Percentiles rank a stretch among this genome's conserved stretches.
phyloP scores from a whole-genome alignment of 495 filamentous ascomycete genomes.

The Penicillium dipodomyicola region DNA sequence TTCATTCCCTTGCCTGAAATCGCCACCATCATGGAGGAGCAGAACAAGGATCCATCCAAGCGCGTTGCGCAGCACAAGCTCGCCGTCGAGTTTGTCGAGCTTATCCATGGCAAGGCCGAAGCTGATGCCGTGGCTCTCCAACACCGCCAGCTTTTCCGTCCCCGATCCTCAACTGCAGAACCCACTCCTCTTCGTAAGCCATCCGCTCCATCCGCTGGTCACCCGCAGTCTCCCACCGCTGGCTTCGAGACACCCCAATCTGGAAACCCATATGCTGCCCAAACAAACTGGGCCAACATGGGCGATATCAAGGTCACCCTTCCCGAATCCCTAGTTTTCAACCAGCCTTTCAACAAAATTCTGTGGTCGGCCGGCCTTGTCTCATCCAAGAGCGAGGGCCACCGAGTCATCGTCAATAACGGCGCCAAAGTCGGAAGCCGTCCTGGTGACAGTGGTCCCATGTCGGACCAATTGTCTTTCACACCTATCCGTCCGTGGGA shows the following conservation, averaged over 20 bases:
- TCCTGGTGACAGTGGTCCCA: slow-evolving; percentile 51
- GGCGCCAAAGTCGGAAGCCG: slow-evolving; percentile 66
- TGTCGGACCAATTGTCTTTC: slow-evolving; percentile 61
- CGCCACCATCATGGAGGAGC: slow-evolving; percentile 59
- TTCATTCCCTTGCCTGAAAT: slow-evolving; percentile 74
- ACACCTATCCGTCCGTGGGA: slow-evolving; percentile 59
- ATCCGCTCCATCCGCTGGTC: slow-evolving; percentile 17
- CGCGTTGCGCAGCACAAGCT: slow-evolving; percentile 78
- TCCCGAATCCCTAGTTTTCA: slow-evolving; percentile 60
- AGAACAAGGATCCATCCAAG: slow-evolving; percentile 61
- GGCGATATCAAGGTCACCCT: slow-evolving; percentile 56
- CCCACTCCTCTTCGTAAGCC: slow-evolving; percentile 41
- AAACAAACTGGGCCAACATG: slow-evolving; percentile 49
- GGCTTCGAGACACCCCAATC: slow-evolving; percentile 36
- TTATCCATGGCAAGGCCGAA: slow-evolving; percentile 67
- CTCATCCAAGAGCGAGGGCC: slow-evolving; percentile 61
- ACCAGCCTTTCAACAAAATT: slow-evolving; percentile 60
- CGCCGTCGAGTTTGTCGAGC: slow-evolving; percentile 72
- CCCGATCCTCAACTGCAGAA: slow-evolving; percentile 38
- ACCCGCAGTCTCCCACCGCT: slow-evolving; percentile 22
- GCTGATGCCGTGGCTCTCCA: slow-evolving; percentile 56
- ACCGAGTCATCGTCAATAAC: slow-evolving; percentile 55
- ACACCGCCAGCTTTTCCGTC: slow-evolving; percentile 58
- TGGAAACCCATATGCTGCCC: slow-evolving; percentile 44
- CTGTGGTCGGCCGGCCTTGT: slow-evolving; percentile 68